Evolutionary conservation across 345 rosid genomes (phyloP).

Genomic region (Toxicodendron radicans): DNA sequence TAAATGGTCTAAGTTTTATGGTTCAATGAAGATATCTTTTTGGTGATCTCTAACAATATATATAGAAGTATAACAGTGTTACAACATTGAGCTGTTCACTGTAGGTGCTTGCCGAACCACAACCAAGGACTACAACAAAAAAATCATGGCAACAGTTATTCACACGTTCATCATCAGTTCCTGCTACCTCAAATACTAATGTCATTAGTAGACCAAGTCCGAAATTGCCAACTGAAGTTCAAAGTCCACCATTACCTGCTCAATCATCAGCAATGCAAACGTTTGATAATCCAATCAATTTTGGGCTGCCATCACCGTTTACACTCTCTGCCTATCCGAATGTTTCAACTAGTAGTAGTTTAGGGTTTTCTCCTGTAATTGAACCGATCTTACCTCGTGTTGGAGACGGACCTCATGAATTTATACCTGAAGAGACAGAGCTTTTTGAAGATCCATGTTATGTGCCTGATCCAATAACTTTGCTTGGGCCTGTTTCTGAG

Average conservation of each 20-base stretch:
- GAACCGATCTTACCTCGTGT: constrained; percentile 44
- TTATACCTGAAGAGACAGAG: constrained; percentile 64
- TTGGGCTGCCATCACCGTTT: constrained; percentile 87
- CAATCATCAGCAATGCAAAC: constrained; percentile 57
- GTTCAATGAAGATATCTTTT: constrained; percentile 5
- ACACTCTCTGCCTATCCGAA: constrained; percentile 46
- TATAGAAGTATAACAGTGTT: constrained; percentile 15
- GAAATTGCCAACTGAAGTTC: constrained; percentile 53
- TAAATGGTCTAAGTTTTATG: constrained; percentile 10
- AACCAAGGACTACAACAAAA: constrained; percentile 53
- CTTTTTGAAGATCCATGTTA: constrained; percentile 92
- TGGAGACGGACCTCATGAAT: constrained; percentile 45
- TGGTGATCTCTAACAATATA: not conserved
- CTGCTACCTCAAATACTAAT: constrained; percentile 53
- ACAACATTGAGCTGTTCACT: constrained; percentile 30
- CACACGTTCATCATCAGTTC: constrained; percentile 56
- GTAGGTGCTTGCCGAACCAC: constrained; percentile 72
- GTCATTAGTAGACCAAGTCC: constrained; percentile 71
- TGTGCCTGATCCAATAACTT: constrained; percentile 78
- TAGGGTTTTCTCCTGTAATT: constrained; percentile 68
- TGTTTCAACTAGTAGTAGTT: constrained; percentile 48
- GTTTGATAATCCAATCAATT: constrained; percentile 80
- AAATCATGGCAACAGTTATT: constrained; percentile 96
- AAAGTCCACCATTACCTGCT: constrained; percentile 45
- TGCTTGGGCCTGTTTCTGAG: constrained; percentile 97